Evolutionary conservation across 257 asterid genomes (phyloP), one percentile per base, ranked within the genome.

Genomic region (Scutellaria minor): DNA sequence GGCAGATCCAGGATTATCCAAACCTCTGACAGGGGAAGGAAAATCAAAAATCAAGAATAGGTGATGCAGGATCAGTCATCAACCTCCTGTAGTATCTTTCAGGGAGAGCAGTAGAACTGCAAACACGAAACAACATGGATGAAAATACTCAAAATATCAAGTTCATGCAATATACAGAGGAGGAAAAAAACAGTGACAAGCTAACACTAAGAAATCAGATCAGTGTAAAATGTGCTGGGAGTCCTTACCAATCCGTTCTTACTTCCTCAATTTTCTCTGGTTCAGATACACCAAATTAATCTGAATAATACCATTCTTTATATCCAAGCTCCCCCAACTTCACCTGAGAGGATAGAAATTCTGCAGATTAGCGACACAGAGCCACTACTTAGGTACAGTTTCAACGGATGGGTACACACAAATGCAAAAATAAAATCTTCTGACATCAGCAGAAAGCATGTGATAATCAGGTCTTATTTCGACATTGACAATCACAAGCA

Each of bases 241-340:
- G 58, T 55, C 82, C 91, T 89, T 83, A 91, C 99, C 76, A 91
- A 41, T 94, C 98, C 74, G 48, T 84, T 80, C 87, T 85, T 55
- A 87, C 79, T 85, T 87, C 93, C 47, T 89, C 84, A 40, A 91
- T 83, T 76, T 83, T 79, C 80, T 83, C 88, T 40, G 89, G 83
- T 40, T 80, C 88, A 47, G 92, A 84, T 35, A 82, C 48, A 60
- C 87, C 89, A 59, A 94, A 94, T 80, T 94, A 91, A 87, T 90
- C 98, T 66, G 87, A 77, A 85, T 94, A 94, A 71, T 94, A 94
- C 77, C 99, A 87, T 65, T 88, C 99, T 75, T 87, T 91, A 82
- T 91, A 94, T 80, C 99, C 99, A 66, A 96, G 99, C 81, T 91
- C 97, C 74, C 99, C 98, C 64, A 94, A 80, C 77, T 82, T 89